Evolutionary conservation across 2,329 filamentous ascomycete genomes (phyloP), one percentile per base, ranked within the genome.

Genomic region (Chalara sp.): DNA sequence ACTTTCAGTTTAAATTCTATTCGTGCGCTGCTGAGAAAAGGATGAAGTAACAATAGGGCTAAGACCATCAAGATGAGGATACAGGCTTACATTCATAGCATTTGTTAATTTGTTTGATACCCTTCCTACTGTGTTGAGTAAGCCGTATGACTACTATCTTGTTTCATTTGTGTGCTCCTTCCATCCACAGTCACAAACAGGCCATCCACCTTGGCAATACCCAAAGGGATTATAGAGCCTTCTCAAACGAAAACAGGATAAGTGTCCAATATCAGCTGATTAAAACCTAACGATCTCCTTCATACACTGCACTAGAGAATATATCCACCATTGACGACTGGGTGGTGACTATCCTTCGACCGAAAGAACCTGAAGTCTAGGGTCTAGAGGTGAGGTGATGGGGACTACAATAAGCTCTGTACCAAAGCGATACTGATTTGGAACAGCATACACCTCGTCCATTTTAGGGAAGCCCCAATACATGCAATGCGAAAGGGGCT

Each of bases 361-460:
- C 6, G 66, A 66, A 2, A 70, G 76, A 29, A 76, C 67, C 11
- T 73, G 71, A 0, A 76, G 76, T 28, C 62, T 65, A 2, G 52
- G 56, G 56, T 78, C 71, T 30, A 73, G 68, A 0, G 78, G 78
- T 5, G 68, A 66, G 1, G 77, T 78, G 43, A 84, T 75, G 0
- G 81, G 81, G 0, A 72, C 72, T 0, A 83, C 76, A 4, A 84
- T 64, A 11, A 84, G 63, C 30, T 76, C 68, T 0, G 73, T 71
- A 2, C 81, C 81, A 56, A 84, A 84, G 56, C 72, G 72, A 61
- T 76, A 84, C 60, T 83, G 71, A 56, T 81, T 84, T 0, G 73
- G 75, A 0, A 77, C 70, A 1, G 63, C 58, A 63, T 84, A 84
- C 0, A 81, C 79, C 51, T 76, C 73, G 1, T 78, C 72, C 0